Evolutionary conservation across 768 basidiomycete genomes (phyloP).

Genomic region (Russula brevipes): DNA sequence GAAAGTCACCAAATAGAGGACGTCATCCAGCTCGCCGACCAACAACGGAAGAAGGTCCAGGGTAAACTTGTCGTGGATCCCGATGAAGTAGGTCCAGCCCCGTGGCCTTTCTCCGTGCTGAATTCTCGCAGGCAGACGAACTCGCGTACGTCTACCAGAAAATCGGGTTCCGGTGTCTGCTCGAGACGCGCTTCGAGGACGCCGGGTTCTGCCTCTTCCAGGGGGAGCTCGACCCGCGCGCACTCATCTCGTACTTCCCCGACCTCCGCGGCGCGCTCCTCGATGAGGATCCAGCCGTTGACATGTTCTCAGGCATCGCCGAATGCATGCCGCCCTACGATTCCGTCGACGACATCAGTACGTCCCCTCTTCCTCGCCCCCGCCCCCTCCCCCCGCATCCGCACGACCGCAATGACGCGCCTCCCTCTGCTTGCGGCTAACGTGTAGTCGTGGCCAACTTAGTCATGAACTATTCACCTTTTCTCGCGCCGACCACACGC

Average conservation of each 20-base stretch:
- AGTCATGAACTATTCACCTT: constrained; percentile 89
- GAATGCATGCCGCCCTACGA: constrained; percentile 64
- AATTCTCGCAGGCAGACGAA: constrained; percentile 49
- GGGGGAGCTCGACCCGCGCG: constrained; percentile 78
- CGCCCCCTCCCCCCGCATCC: constrained; percentile 20
- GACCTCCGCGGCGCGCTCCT: constrained; percentile 67
- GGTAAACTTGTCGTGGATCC: constrained; percentile 47
- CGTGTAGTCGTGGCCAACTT: constrained; percentile 76
- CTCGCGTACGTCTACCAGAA: constrained; percentile 75
- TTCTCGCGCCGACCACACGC: constrained; percentile 65
- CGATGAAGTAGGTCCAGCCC: constrained; percentile 43
- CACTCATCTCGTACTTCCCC: constrained; percentile 77
- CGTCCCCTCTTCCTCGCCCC: constrained; percentile 38
- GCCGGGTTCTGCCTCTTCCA: constrained; percentile 73
- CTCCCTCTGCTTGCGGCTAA: constrained; percentile 58
- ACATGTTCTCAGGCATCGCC: constrained; percentile 71
- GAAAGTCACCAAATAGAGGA: constrained; percentile 61
- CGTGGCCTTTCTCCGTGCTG: background rate
- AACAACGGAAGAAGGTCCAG: constrained; percentile 53
- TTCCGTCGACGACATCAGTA: constrained; percentile 80
- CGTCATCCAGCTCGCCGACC: constrained; percentile 55
- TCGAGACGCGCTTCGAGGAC: constrained; percentile 77
- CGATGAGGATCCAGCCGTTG: constrained; percentile 47
- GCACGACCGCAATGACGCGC: constrained; percentile 29
- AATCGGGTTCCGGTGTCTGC: constrained; percentile 73